Evolutionary conservation across 1,284 basidiomycete species (phyloP).

Genomic region (Sparassis latifolia): DNA sequence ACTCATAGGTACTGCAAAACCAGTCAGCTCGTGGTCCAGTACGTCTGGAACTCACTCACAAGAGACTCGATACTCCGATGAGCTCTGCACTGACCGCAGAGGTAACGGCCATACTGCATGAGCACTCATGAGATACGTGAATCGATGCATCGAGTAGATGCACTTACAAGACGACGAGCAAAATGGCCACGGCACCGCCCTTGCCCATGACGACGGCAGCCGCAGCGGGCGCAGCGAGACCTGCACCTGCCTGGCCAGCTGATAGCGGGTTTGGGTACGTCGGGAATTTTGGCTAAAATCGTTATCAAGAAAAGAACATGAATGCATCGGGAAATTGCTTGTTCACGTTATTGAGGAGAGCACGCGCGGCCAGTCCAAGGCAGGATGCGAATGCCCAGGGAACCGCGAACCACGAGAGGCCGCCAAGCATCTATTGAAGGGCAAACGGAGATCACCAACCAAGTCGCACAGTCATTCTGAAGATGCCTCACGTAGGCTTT

Average conservation of each 20-base stretch:
- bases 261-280: slow-evolving; percentile 48
- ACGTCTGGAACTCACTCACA: slow-evolving; percentile 34
- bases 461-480: background rate
- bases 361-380: slow-evolving; percentile 49
- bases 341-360: slow-evolving; percentile 36
- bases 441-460: background rate
- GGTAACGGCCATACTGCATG: slow-evolving; percentile 44
- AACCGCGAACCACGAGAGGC: slow-evolving; percentile 57
- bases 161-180: slow-evolving; percentile 48
- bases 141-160: background rate
- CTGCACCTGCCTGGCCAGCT: slow-evolving; percentile 41
- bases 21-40: background rate
- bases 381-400: slow-evolving; percentile 54
- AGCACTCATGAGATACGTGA: no score
- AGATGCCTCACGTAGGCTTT: slow-evolving; percentile 37
- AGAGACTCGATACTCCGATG: slow-evolving; percentile 52
- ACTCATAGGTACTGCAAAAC: slow-evolving; percentile 34
- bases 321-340: background rate
- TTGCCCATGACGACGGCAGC: slow-evolving; percentile 46
- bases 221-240: slow-evolving; percentile 47
- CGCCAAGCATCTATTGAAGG: slow-evolving; percentile 43
- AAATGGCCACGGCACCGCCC: slow-evolving; percentile 42
- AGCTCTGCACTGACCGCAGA: slow-evolving; percentile 55
- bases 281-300: slow-evolving; percentile 38
- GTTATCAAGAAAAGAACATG: background rate